Conservation (phyloP, 78 protist genomes). For the Pelomyxa schiedti region DNA sequence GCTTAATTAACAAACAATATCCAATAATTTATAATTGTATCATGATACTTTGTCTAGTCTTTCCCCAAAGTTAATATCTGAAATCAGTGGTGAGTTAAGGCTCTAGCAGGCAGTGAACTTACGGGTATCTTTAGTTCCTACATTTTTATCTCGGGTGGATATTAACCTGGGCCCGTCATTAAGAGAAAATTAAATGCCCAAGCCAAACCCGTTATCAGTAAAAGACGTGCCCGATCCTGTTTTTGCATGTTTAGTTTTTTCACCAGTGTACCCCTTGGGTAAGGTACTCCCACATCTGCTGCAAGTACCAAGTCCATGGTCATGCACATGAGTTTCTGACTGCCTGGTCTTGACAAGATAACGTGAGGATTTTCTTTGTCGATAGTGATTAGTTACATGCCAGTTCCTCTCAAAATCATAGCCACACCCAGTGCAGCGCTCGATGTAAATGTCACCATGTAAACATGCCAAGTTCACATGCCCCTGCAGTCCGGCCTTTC, state of each 20-base stretch:
- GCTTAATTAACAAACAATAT: too few relatives aligned
- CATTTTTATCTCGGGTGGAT: not conserved
- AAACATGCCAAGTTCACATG: conserved; percentile 3
- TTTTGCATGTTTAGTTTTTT: not conserved
- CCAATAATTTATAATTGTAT: too few relatives aligned
- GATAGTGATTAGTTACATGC: not conserved
- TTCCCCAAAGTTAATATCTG: conserved; percentile 16
- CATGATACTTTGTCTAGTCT: conserved; percentile 8
- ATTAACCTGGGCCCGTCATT: not conserved
- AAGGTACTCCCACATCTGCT: not conserved
- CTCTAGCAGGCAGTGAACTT: too few relatives aligned
- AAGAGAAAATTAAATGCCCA: too few relatives aligned
- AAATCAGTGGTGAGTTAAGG: too few relatives aligned
- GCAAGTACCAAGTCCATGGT: conserved; percentile 3
- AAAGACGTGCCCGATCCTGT: not conserved
- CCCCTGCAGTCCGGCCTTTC: conserved; percentile 11
- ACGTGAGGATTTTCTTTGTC: too few relatives aligned
- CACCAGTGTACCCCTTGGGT: conserved; percentile 3
- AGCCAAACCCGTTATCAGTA: not conserved
- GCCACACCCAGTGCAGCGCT: conserved; percentile 19
- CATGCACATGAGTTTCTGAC: not conserved
- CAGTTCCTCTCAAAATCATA: conserved; percentile 13
- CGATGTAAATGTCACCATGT: conserved; percentile 23
- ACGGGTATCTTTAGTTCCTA: conserved; percentile 20
- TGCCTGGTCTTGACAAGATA: too few relatives aligned